Evolutionary conservation across 1,139 yeast species (phyloP).

Genomic region (Komagataea norvegica): DNA sequence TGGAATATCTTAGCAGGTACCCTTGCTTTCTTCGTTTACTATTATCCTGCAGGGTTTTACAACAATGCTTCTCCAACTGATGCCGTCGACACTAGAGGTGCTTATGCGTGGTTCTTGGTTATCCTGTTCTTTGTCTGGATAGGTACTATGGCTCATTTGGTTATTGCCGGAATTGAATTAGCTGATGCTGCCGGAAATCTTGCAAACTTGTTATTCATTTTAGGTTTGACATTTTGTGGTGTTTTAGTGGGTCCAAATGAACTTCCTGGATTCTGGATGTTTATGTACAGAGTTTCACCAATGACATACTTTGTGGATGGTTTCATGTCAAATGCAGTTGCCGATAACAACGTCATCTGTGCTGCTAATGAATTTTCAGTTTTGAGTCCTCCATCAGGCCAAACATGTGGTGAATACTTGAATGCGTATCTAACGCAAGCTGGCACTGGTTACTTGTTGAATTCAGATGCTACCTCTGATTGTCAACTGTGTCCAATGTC

Average conservation of each 20-base stretch:
- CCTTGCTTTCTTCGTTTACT: constrained; percentile 66
- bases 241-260: constrained; percentile 58
- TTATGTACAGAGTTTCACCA: constrained; percentile 63
- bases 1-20: constrained; percentile 68
- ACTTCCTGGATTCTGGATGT: constrained; percentile 58
- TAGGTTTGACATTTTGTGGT: constrained; percentile 78
- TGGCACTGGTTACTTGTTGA: constrained; percentile 54
- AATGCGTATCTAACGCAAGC: constrained; percentile 36
- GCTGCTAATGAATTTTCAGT: constrained; percentile 40
- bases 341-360: constrained; percentile 46
- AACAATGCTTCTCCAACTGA: constrained; percentile 52
- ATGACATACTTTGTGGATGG: constrained; percentile 55
- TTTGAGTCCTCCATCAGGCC: constrained; percentile 46
- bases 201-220: constrained; percentile 56
- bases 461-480: constrained; percentile 36
- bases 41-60: constrained; percentile 75
- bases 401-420: constrained; percentile 54
- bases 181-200: constrained; percentile 73
- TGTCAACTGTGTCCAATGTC: constrained; percentile 51
- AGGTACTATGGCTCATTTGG: constrained; percentile 61
- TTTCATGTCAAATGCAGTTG: constrained; percentile 49
- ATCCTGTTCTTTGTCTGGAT: constrained; percentile 54
- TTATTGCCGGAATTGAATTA: constrained; percentile 56
- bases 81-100: constrained; percentile 55
- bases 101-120: constrained; percentile 56